phyloP scores from a whole-genome alignment of 2,329 filamentous ascomycete genomes.

The Nemania sp. region DNA sequence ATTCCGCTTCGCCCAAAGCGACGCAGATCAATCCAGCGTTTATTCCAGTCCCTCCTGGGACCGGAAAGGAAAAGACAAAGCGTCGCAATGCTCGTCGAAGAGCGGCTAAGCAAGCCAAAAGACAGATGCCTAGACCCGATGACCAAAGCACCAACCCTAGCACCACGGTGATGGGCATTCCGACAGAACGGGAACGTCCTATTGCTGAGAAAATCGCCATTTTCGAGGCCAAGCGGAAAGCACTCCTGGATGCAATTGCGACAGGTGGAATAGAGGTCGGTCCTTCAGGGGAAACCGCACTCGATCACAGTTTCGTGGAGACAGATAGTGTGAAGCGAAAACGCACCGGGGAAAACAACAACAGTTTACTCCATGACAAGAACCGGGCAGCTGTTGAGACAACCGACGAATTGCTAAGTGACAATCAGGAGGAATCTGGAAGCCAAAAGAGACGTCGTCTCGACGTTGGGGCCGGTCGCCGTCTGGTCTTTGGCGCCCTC shows the following conservation, averaged over 20 bases:
- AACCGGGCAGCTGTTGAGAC: constrained; percentile 5
- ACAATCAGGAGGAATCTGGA: constrained; percentile 26
- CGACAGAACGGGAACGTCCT: constrained; percentile 14
- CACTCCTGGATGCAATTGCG: constrained; percentile 55
- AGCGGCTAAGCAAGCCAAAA: constrained; percentile 42
- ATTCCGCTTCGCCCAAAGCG: not conserved
- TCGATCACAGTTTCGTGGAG: constrained; percentile 10
- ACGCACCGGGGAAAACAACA: constrained; percentile 16
- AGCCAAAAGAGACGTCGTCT: constrained; percentile 42
- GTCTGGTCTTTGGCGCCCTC: constrained; percentile 73
- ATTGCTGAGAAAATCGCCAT: constrained; percentile 43
- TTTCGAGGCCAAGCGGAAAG: constrained; percentile 55
- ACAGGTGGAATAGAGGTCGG: constrained; percentile 56
- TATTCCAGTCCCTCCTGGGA: constrained; percentile 38
- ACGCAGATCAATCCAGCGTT: not conserved
- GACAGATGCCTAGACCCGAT: constrained; percentile 27
- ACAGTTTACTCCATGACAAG: not conserved
- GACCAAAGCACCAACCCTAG: not conserved
- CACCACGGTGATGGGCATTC: not conserved
- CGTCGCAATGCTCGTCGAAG: constrained; percentile 58
- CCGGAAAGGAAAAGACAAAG: constrained; percentile 51
- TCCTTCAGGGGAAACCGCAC: constrained; percentile 19
- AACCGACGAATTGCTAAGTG: constrained; percentile 5
- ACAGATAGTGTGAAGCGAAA: constrained; percentile 34
- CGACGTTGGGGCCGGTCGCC: constrained; percentile 63